Evolutionary conservation across 2,329 filamentous ascomycete species (phyloP).

Genomic region (Alternaria metachromatica): DNA sequence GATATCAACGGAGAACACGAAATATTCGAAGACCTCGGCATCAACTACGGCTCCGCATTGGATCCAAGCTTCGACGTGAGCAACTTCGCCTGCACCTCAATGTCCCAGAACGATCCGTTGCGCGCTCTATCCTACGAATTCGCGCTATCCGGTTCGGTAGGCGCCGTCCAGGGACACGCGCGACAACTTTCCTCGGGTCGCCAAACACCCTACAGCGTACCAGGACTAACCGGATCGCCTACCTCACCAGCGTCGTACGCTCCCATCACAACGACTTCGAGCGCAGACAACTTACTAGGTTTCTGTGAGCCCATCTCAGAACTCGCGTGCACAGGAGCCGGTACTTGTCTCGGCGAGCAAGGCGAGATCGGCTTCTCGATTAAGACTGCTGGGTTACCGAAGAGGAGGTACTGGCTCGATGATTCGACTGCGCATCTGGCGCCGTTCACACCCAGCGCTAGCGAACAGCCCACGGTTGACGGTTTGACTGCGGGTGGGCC

Average conservation of each 20-base stretch:
- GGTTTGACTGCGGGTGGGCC: constrained; percentile 4
- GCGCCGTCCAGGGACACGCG: constrained; percentile 18
- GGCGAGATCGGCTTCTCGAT: constrained; percentile 28
- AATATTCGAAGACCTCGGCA: constrained; percentile 44
- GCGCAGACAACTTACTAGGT: constrained; percentile 9
- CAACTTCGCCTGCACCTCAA: constrained; percentile 27
- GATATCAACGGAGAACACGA: constrained; percentile 30
- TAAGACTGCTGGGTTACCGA: constrained; percentile 7
- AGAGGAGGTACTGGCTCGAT: constrained; percentile 18
- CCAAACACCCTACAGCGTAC: constrained; percentile 23
- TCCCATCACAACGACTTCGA: constrained; percentile 13
- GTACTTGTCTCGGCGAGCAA: constrained; percentile 30
- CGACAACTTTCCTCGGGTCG: constrained; percentile 18
- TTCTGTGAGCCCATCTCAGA: constrained; percentile 30
- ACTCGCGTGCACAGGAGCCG: constrained; percentile 19
- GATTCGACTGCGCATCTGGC: constrained; percentile 2
- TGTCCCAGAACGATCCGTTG: constrained; percentile 17
- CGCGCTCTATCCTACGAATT: constrained; percentile 34
- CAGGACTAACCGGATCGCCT: constrained; percentile 25
- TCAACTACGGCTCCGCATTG: constrained; percentile 26
- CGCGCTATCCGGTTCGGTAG: constrained; percentile 31
- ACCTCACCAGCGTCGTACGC: constrained; percentile 21
- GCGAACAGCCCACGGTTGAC: constrained; percentile 1
- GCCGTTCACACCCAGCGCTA: constrained; percentile 1
- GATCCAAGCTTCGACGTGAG: constrained; percentile 40